Evolutionary conservation across 2,329 filamentous ascomycete genomes (phyloP), one percentile per base, ranked within the genome.

Genomic region (Apiospora rasikravindrae): DNA sequence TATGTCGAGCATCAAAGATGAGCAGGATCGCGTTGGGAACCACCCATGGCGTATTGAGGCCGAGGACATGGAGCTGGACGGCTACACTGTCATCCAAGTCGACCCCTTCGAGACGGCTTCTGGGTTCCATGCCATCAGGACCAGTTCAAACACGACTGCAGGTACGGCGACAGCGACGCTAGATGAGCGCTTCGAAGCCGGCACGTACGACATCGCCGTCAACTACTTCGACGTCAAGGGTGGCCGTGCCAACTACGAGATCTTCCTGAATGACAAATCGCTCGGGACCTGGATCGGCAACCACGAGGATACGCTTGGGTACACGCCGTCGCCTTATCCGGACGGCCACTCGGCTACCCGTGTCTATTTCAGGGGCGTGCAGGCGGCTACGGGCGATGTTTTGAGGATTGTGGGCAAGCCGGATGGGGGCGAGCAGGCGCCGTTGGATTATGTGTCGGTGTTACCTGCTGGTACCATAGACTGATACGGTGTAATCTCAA

Each of bases 41-140:
- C 88, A 94, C 78, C 86, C 87, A 0, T 91, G 88, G 80, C 87
- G 92, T n/a, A 87, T 94, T 66, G 91, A 93, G 82, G 91, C 91
- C 1, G 91, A 93, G 80, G 82, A 81, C 70, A 93, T 94, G 91
- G 75, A 80, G 0, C 82, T 93, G 1, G 81, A 84, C 8, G 89
- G 89, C 0, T 94, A 93, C 81, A 80, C 84, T 70, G 73, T 82
- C 0, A 87, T 88, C 29, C 74, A 77, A 1, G 89, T 92, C 0
- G 84, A 77, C 11, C 91, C 91, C 0, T 88, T 88, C 70, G 88
- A 92, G 74, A 84, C 87, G 0, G 91, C 91, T 0, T 91, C 89
- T 0, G 86, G 87, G 2, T 82, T 81, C 64, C 85, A 79, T 5
- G 87, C 87, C 11, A 87, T 92, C 68, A 86, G 91, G 64, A 91